Conservation (phyloP, 192 early-diverging fungal species). For the Physocladia obscura region DNA sequence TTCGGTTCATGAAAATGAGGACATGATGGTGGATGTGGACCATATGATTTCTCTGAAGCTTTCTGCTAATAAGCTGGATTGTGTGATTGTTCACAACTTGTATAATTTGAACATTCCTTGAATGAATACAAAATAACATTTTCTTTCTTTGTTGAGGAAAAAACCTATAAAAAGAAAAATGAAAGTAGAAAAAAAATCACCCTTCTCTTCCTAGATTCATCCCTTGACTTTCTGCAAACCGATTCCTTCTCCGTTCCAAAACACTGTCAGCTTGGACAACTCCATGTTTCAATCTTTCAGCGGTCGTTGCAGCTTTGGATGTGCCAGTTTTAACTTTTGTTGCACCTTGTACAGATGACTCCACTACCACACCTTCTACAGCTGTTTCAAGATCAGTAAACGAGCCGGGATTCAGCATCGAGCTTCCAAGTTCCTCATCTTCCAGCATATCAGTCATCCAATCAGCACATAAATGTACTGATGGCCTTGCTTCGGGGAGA, state of each 20-base stretch:
- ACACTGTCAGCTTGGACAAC: conserved; percentile 41
- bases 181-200: no score
- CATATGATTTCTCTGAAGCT: no score
- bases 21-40: no score
- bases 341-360: conserved; percentile 13
- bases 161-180: no score
- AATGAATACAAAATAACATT: no score
- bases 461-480: conserved; percentile 36
- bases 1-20: no score
- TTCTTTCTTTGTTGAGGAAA: no score
- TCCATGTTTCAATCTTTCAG: conserved; percentile 15
- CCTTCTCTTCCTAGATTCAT: no score
- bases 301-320: neutral
- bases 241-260: conserved; percentile 36
- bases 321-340: conserved; percentile 1
- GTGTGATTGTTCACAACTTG: no score
- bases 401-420: conserved; percentile 27
- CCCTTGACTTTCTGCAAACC: conserved; percentile 33
- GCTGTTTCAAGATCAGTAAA: conserved; percentile 20
- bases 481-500: conserved; percentile 67
- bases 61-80: no score
- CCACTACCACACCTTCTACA: neutral
- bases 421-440: conserved; percentile 22
- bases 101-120: no score
- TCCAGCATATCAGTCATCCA: conserved; percentile 46